A percentile compares a stretch with the other conserved stretches of the same genome.
Conservation (phyloP, 345 rosid genomes). For the Melaleuca alternifolia region DNA sequence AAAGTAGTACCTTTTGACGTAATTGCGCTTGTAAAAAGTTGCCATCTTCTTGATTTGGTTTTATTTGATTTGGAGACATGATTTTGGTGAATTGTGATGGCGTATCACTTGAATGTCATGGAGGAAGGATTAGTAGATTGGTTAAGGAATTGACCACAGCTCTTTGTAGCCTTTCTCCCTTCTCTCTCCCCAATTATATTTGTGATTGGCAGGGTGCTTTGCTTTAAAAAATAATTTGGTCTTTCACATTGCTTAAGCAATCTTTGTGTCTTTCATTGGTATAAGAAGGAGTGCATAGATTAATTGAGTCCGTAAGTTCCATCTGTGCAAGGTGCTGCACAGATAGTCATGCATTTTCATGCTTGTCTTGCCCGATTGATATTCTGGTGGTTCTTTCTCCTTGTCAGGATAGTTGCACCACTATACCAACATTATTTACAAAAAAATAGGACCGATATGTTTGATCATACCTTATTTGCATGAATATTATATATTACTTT, state of each 20-base stretch:
- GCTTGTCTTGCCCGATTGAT: not conserved
- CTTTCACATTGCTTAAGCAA: not conserved
- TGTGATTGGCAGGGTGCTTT: not conserved
- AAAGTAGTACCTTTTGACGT: not conserved
- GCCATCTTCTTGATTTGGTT: not conserved
- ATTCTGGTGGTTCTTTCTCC: not conserved
- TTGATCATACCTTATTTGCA: not conserved
- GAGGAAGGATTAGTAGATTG: not conserved
- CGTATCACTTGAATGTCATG: not conserved
- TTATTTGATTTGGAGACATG: not conserved
- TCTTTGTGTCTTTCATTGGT: not conserved
- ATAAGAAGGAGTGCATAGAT: not conserved
- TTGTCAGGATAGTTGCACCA: not conserved
- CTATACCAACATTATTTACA: not conserved
- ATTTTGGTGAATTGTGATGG: not conserved
- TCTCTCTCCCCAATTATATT: not conserved
- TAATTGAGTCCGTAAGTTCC: not conserved
- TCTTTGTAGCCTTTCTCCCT: not conserved
- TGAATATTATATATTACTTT: not conserved
- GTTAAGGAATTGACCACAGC: not conserved
- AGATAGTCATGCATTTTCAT: not conserved
- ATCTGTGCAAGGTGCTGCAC: not conserved
- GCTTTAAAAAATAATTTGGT: not conserved
- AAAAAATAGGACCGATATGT: not conserved
- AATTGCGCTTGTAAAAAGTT: not conserved